phyloP scores from a whole-genome alignment of 2,329 filamentous ascomycete species.

The Curvularia hawaiiensis region DNA sequence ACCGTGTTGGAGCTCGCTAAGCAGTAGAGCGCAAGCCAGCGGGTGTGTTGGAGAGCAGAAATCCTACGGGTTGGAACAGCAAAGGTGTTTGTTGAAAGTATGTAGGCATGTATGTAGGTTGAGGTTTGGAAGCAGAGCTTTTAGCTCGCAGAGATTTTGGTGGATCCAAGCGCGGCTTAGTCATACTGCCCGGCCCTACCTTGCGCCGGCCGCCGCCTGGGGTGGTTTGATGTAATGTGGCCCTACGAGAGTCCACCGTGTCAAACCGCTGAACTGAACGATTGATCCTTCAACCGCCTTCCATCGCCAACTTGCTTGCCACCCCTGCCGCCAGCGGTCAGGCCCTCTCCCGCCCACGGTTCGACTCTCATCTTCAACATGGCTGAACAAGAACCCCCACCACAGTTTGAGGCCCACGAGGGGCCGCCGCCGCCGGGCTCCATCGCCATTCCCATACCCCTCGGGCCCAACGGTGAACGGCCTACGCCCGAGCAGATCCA shows the following conservation, averaged over 20 bases:
- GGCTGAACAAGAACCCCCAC: slow-evolving; percentile 27
- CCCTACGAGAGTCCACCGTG: slow-evolving; percentile 20
- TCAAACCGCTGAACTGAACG: slow-evolving; percentile 1
- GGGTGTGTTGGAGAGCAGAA: neutral
- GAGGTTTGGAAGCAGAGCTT: neutral
- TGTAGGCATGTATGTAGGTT: neutral
- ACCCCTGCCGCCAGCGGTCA: neutral
- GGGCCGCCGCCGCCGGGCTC: slow-evolving; percentile 27
- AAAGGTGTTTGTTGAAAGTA: neutral
- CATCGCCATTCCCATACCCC: slow-evolving; percentile 28
- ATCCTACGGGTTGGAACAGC: neutral
- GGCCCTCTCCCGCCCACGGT: slow-evolving; percentile 1
- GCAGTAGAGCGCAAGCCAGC: neutral
- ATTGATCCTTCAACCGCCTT: neutral
- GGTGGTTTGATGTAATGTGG: slow-evolving; percentile 17
- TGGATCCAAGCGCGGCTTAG: slow-evolving; percentile 9
- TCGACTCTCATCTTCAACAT: slow-evolving; percentile 17
- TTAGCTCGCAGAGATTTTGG: slow-evolving; percentile 14
- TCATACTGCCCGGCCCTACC: slow-evolving; percentile 11
- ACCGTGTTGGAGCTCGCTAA: neutral
- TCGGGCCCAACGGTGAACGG: slow-evolving; percentile 50
- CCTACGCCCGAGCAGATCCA: slow-evolving; percentile 85
- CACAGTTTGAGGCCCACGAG: slow-evolving; percentile 15
- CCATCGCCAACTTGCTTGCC: neutral
- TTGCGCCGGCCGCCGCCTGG: slow-evolving; percentile 3